Conservation (phyloP, 805 yeast species). For the Starmera amethionina region DNA sequence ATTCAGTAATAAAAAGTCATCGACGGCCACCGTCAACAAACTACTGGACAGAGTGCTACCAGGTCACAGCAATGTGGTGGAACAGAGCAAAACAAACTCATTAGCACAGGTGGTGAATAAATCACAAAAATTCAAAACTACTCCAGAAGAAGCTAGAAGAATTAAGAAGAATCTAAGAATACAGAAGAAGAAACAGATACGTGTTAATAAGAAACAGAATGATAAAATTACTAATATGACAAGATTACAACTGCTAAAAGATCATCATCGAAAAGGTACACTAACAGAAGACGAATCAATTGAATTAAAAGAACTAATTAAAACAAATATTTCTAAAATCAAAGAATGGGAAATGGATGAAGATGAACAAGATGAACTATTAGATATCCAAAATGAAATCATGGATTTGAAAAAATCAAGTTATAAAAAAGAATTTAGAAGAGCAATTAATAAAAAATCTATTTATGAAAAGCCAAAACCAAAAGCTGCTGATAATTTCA, state of each 20-base stretch:
- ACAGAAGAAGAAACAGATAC: slow-evolving; percentile 17
- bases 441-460: slow-evolving; percentile 5
- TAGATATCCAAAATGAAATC: slow-evolving; percentile 32
- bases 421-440: slow-evolving; percentile 23
- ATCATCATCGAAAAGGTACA: slow-evolving; percentile 21
- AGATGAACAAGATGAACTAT: slow-evolving; percentile 27
- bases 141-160: slow-evolving; percentile 23
- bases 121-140: slow-evolving; percentile 22
- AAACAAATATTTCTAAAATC: slow-evolving; percentile 26
- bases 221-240: slow-evolving; percentile 21
- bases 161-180: slow-evolving; percentile 25
- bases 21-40: slow-evolving; percentile 31
- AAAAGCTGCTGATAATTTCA: slow-evolving; percentile 20
- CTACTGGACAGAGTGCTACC: slow-evolving; percentile 28
- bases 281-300: slow-evolving; percentile 24
- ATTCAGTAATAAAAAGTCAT: slow-evolving; percentile 2
- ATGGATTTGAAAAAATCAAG: slow-evolving; percentile 29
- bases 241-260: slow-evolving; percentile 22
- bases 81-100: slow-evolving; percentile 9
- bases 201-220: slow-evolving; percentile 9
- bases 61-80: slow-evolving; percentile 19
- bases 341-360: slow-evolving; percentile 32
- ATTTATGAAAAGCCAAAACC: slow-evolving; percentile 11
- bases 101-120: slow-evolving; percentile 30
- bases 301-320: slow-evolving; percentile 24